Base-by-base conservation (phyloP, 169 alveolate genomes). In the Ichthyophthirius multifiliis region DNA sequence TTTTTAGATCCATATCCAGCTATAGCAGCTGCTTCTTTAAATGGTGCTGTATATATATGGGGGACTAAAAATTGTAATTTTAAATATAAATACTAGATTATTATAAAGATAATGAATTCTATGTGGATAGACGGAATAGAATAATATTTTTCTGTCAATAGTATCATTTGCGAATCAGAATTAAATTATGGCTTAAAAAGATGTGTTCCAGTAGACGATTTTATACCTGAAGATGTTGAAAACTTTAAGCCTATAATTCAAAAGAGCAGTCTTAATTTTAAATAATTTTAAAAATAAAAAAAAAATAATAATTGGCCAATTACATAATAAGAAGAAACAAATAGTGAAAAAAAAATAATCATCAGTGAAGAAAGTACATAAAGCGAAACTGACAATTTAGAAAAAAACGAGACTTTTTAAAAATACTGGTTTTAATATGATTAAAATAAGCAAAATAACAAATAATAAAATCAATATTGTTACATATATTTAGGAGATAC, bases 1-100 rank as follows among this genome's bases (percentile, higher is more conserved):
- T 94, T 94, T 83, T 47, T 91, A 3, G 88, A 91, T 35, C 95
- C 95, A 15, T 92, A 92, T 76, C 94, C 98, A 4, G 43, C 90
- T 0, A 75, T 94, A 75, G 92, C 92, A 0, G 55, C 88, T 1
- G 20, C 90, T 5, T 86, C 91, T 18, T 45, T 77, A 15, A 93
- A 88, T 46, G 92, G 96, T 4, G 75, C 82, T 0, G 74, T 90
- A 9, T 77, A 81, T 37, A 75, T 93, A 23, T 93, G 97, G 97
- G 90, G 83, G 73, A 79, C 67, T 73, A 48, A 62, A 74, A 74
- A 77, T 18, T 71, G 46, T 55, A 10, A 63, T 76, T 47, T 48
- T 47, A 74, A 47, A 45, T 18, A 76, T 48, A 74, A 77, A 9
- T 44, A 45, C 43, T 47, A 67, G 15, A 37, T 67, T 1, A 55